Evolutionary conservation across 768 basidiomycete genomes (phyloP).

Genomic region (Amanita inopinata): DNA sequence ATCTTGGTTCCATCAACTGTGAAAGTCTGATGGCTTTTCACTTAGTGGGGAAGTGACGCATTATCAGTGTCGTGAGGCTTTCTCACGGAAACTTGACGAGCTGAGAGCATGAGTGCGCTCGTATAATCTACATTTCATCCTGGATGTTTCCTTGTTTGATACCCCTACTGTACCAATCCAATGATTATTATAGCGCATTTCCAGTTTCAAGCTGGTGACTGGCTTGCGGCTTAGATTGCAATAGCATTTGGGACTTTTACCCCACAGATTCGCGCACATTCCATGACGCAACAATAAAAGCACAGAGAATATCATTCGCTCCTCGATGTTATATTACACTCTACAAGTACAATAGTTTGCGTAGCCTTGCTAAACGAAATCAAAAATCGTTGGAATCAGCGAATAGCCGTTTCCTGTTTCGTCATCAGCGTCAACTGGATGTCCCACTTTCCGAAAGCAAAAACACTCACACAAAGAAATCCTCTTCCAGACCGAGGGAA

Average conservation of each 20-base stretch:
- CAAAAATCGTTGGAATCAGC: background rate
- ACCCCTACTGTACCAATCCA: background rate
- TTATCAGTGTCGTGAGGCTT: slow-evolving; percentile 88
- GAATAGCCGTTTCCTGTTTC: background rate
- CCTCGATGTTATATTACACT: background rate
- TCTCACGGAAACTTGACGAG: slow-evolving; percentile 41
- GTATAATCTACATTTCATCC: slow-evolving; percentile 7
- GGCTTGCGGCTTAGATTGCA: too few relatives aligned
- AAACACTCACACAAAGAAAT: slow-evolving; percentile 3
- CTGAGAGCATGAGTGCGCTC: background rate
- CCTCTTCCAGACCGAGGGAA: slow-evolving; percentile 4
- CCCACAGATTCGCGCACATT: too few relatives aligned
- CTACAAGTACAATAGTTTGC: background rate
- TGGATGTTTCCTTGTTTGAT: background rate
- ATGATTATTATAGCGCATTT: background rate
- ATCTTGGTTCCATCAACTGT: background rate
- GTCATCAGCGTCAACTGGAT: background rate
- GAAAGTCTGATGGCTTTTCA: background rate
- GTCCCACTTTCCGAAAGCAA: background rate
- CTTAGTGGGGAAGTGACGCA: slow-evolving; percentile 91
- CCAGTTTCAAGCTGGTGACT: too few relatives aligned
- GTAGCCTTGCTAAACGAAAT: background rate
- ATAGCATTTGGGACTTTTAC: too few relatives aligned
- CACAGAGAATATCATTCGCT: background rate
- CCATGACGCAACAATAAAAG: background rate